Evolutionary conservation across 139 green algal species (phyloP).

Genomic region (Haematococcus sp.): DNA sequence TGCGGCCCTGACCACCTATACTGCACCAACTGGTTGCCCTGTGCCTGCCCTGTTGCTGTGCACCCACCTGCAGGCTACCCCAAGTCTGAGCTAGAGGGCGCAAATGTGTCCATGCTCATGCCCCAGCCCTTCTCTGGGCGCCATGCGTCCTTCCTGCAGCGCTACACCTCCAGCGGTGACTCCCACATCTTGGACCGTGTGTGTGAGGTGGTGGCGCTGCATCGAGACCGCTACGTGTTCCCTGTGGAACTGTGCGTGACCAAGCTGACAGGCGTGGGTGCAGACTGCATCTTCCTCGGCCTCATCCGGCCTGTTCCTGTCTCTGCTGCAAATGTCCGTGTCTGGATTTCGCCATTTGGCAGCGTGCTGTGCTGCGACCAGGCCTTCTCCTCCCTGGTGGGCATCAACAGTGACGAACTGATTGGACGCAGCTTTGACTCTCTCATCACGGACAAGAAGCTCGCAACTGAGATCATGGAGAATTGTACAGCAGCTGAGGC

Average conservation of each 20-base stretch:
- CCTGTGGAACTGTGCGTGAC: slow-evolving; percentile 28
- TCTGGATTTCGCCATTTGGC: slow-evolving; percentile 10
- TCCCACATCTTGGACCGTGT: slow-evolving; percentile 42
- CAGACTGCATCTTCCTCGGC: slow-evolving; percentile 31
- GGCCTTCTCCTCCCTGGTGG: slow-evolving; percentile 3
- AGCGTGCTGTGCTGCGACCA: slow-evolving; percentile 12
- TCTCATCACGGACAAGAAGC: too few relatives aligned
- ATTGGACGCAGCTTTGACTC: background rate
- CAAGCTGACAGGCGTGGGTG: slow-evolving; percentile 25
- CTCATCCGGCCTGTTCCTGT: slow-evolving; percentile 5
- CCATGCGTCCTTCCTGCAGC: slow-evolving; percentile 33
- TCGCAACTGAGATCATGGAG: too few relatives aligned
- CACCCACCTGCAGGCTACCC: slow-evolving; percentile 4
- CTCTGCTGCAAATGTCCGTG: slow-evolving; percentile 1
- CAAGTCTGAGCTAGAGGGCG: slow-evolving; percentile 29
- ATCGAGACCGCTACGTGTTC: slow-evolving; percentile 34
- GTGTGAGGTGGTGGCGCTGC: slow-evolving; percentile 36
- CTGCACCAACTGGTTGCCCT: too few relatives aligned
- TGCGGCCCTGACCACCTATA: too few relatives aligned
- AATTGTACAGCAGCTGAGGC: too few relatives aligned
- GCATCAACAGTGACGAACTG: background rate
- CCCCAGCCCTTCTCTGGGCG: slow-evolving; percentile 33
- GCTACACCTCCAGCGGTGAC: slow-evolving; percentile 31
- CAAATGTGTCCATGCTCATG: slow-evolving; percentile 31
- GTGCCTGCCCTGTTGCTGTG: too few relatives aligned